phyloP scores from a whole-genome alignment of 177 flowering plant species.

The Vitis hybrid region DNA sequence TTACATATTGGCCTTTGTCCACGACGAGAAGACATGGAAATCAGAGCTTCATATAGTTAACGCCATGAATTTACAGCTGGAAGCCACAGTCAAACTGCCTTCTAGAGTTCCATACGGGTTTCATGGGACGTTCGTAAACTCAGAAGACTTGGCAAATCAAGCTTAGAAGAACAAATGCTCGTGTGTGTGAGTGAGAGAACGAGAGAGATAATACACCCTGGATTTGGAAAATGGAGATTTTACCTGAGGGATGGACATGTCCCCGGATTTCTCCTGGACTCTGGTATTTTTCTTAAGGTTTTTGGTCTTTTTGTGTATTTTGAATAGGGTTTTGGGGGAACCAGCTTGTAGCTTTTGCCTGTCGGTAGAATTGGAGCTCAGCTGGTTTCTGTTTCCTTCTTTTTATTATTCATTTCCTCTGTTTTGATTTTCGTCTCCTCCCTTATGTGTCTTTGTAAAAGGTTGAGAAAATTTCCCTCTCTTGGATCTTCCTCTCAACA shows the following conservation, averaged over 20 bases:
- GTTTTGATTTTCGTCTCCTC: background rate
- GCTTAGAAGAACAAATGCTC: slow-evolving; percentile 12
- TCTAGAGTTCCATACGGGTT: slow-evolving; percentile 90
- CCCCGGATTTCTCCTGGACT: slow-evolving; percentile 54
- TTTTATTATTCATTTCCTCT: background rate
- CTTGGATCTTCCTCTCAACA: too few relatives aligned
- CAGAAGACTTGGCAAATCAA: slow-evolving; percentile 52
- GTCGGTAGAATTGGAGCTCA: slow-evolving; percentile 46
- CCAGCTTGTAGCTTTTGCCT: slow-evolving; percentile 57
- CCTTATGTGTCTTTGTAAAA: too few relatives aligned
- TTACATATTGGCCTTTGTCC: slow-evolving; percentile 66
- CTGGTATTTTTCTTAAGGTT: background rate
- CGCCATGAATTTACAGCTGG: slow-evolving; percentile 50
- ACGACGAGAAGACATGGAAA: slow-evolving; percentile 57
- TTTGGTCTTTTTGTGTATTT: background rate
- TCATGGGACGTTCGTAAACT: slow-evolving; percentile 77
- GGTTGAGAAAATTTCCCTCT: too few relatives aligned
- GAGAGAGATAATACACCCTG: too few relatives aligned
- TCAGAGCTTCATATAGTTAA: slow-evolving; percentile 72
- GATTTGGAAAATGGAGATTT: slow-evolving; percentile 1
- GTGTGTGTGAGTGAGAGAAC: too few relatives aligned
- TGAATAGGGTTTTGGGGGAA: slow-evolving; percentile 6
- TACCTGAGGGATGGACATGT: slow-evolving; percentile 62
- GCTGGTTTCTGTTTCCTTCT: slow-evolving; percentile 43
- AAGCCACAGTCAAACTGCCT: slow-evolving; percentile 71